phyloP scores from a whole-genome alignment of 345 rosid genomes.

The Pugionium cornutum region DNA sequence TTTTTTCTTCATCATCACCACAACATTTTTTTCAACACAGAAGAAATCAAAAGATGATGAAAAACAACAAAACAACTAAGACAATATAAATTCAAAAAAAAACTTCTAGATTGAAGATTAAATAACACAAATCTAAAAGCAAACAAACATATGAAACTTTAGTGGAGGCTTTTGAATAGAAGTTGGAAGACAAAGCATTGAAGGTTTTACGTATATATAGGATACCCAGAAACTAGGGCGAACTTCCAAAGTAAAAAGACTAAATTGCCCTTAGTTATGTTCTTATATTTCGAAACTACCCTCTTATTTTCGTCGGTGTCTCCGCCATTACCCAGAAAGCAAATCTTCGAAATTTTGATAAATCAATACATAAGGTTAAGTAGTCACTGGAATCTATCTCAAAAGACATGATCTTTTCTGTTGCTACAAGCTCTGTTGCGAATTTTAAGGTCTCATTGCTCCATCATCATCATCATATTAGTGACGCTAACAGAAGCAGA shows the following conservation, averaged over 20 bases:
- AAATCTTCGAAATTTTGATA: not conserved
- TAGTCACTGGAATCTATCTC: not conserved
- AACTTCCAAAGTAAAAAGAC: not conserved
- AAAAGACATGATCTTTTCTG: constrained; percentile 7
- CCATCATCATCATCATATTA: constrained; percentile 12
- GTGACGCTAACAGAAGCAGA: constrained; percentile 6
- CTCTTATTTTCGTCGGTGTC: not conserved
- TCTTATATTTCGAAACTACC: not conserved
- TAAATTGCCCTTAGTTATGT: not conserved
- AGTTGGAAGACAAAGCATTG: not conserved
- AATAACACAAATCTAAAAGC: no score
- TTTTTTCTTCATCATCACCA: constrained; percentile 37
- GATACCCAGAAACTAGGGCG: constrained; percentile 26
- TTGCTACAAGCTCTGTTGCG: not conserved
- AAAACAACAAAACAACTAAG: not conserved
- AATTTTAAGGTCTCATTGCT: constrained; percentile 14
- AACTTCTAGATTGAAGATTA: not conserved
- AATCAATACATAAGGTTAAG: not conserved
- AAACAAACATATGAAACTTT: not conserved
- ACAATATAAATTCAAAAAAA: not conserved
- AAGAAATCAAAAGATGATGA: not conserved
- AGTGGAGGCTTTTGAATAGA: not conserved
- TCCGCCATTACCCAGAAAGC: constrained; percentile 13
- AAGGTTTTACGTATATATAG: not conserved
- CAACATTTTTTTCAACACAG: not conserved